These are phyloP conservation scores for Datura wrightii DNA, from an alignment of 257 asterid species.

Conservation along the genomic window DNA sequence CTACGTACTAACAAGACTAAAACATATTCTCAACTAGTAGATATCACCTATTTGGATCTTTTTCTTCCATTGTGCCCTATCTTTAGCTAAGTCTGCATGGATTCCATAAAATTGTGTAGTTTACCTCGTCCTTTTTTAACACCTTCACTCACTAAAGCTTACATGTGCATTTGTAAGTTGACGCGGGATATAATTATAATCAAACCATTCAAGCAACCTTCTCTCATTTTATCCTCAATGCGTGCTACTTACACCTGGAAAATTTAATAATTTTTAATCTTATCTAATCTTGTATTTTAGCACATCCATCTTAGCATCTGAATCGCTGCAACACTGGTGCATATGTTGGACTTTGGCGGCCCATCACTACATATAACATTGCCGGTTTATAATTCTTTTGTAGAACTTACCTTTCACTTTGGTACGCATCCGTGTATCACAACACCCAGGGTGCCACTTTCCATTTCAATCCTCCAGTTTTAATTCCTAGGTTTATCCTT, in stretches of 20 bases:
- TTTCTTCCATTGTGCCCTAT: background rate
- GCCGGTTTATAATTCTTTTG: background rate
- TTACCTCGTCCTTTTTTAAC: background rate
- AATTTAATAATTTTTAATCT: background rate
- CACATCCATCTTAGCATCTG: background rate
- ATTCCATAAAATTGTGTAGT: background rate
- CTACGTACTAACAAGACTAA: background rate
- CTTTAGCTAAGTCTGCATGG: background rate
- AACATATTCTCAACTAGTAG: background rate
- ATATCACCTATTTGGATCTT: conserved; percentile 3
- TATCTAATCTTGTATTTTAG: background rate
- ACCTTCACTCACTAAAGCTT: conserved; percentile 1
- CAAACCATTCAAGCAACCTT: conserved; percentile 19
- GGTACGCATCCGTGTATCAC: background rate
- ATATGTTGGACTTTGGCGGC: background rate
- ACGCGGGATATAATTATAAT: background rate
- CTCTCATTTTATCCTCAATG: conserved; percentile 1
- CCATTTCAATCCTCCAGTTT: background rate
- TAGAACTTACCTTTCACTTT: background rate
- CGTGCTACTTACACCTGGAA: background rate
- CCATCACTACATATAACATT: background rate
- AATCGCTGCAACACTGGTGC: background rate
- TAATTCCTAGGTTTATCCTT: background rate
- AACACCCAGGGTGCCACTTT: background rate
- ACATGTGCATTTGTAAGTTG: background rate